phyloP scores from a whole-genome alignment of 2,329 filamentous ascomycete genomes.

The Alternaria incomplexa region DNA sequence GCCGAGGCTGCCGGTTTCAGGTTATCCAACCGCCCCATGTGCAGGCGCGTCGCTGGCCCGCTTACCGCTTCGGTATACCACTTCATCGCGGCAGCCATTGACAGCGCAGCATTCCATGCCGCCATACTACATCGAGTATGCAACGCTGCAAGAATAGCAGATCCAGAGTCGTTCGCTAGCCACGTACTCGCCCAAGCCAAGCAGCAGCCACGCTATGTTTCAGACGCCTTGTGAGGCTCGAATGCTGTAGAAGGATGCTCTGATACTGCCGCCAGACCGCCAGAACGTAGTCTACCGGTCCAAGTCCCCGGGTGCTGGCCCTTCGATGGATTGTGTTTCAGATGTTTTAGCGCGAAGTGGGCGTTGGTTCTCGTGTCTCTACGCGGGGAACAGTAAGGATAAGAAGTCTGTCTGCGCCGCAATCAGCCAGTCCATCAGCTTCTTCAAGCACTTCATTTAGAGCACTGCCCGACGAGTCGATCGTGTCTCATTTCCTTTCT shows the following conservation, averaged over 20 bases:
- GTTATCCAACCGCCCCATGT: constrained; percentile 43
- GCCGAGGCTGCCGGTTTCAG: constrained; percentile 44
- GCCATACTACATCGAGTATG: constrained; percentile 24
- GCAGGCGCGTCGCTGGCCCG: constrained; percentile 42
- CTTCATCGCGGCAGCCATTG: constrained; percentile 36
- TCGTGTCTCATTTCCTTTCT: constrained; percentile 46
- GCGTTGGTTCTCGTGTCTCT: constrained; percentile 44
- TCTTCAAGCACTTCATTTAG: constrained; percentile 32
- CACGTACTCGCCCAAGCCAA: constrained; percentile 41
- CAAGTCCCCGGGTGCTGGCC: constrained; percentile 27
- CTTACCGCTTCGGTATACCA: constrained; percentile 31
- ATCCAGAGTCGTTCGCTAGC: constrained; percentile 30
- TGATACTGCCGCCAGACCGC: constrained; percentile 39
- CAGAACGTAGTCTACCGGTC: constrained; percentile 22
- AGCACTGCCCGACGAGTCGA: constrained; percentile 45
- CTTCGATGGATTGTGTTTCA: constrained; percentile 49
- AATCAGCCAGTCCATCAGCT: constrained; percentile 32
- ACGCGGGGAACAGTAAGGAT: constrained; percentile 32
- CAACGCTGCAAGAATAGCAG: constrained; percentile 33
- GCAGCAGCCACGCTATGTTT: constrained; percentile 40
- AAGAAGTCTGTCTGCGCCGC: constrained; percentile 50
- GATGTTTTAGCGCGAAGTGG: constrained; percentile 44
- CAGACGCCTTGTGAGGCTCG: constrained; percentile 40
- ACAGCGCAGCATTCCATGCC: constrained; percentile 18
- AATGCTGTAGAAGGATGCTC: constrained; percentile 31